Base-by-base conservation (phyloP, 1,139 yeast genomes). In the Geotrichum aggregatum region DNA sequence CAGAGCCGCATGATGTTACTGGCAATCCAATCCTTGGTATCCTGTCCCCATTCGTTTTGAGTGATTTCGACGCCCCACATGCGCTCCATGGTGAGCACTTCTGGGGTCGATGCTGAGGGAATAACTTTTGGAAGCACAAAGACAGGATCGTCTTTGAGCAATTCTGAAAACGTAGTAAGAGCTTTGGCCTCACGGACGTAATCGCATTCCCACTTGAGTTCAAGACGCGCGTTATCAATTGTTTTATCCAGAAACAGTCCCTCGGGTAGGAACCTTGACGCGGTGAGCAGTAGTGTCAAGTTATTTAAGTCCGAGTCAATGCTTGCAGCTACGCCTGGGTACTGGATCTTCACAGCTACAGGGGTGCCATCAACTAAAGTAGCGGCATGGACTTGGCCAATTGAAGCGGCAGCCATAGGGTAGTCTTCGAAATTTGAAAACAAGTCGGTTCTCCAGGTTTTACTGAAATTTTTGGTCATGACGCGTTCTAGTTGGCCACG, bases 151-250 rank as follows among this genome's bases (percentile, higher is more conserved):
- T 80, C 80, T 52, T 76, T 72, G 47, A 84, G 64, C 61, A 84
- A 70, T 52, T 80, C 80, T 36, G 80, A 71, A 72, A 87, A 92
- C 59, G 83, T 76, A 52, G 80, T 82, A 60, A 91, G 73, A 63
- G 85, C 85, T 56, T 78, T 80, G 0, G 97, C 96, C 68, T 92
- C 99, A 59, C 98, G 79, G 30, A 84, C 71, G 66, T 94, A 92
- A 69, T 92, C 98, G 70, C 98, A 91, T 70, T 92, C 99, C 98
- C 98, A 92, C 62, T 88, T 89, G 60, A 92, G 76, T 68, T 92
- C 99, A 21, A 80, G 80, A 62, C 98, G 78, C 1, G 98, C 98
- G 66, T 89, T 91, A 28, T 87, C 96, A 57, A 94, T 83, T 24
- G 97, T 88, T 64, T 85, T 87, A 63, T 92, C 98, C 49, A 94